Evolutionary conservation across 2,329 filamentous ascomycete species (phyloP), one percentile per base, ranked within the genome.

Genomic region (Microsporum audouinii): DNA sequence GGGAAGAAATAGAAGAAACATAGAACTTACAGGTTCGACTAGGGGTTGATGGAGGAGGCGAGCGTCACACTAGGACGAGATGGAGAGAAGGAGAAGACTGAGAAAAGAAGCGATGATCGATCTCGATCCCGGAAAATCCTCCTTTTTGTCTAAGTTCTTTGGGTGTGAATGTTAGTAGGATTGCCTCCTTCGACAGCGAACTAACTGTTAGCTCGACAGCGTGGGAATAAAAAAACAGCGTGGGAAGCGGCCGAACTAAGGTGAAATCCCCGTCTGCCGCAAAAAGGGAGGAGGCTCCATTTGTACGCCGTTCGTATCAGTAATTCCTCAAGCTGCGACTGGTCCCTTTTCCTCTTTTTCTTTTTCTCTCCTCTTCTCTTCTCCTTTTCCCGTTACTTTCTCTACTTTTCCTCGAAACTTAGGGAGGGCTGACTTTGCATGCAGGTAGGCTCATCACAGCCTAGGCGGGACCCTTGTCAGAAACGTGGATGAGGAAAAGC

Each of bases 401-500:
- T 39, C 38, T 39, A 12, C 17, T 23, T 23, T 23, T 23, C 17
- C 49, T n/a, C 49, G 27, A 33, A 33, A 33, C 29, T 34, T 27
- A 53, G n/a, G 17, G 7, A 14, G 10, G 29, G 5, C 17, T 14
- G 5, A 17, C 49, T 14, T 12, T 6, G 7, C 23, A 33, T 31
- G 49, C 49, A 53, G 49, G 33, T 53, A 33, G 49, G 49, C 31
- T 53, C 29, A 8, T 53, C 49, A 53, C 47, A 10, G 27, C 27
- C 27, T 12, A 53, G 49, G 17, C 17, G 27, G 12, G 49, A 53
- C 49, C 49, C 49, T 55, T 55, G 49, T 55, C 49, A 55, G 49
- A 55, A 55, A 55, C 49, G 49, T 55, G 49, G 49, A 55, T 34
- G 27, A 53, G 49, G 10, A 47, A 53, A 36, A 55, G 49, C 49